These are phyloP conservation scores for Nakazawaea ernobii DNA, from an alignment of 805 yeast genomes.

Conservation along the genomic window DNA sequence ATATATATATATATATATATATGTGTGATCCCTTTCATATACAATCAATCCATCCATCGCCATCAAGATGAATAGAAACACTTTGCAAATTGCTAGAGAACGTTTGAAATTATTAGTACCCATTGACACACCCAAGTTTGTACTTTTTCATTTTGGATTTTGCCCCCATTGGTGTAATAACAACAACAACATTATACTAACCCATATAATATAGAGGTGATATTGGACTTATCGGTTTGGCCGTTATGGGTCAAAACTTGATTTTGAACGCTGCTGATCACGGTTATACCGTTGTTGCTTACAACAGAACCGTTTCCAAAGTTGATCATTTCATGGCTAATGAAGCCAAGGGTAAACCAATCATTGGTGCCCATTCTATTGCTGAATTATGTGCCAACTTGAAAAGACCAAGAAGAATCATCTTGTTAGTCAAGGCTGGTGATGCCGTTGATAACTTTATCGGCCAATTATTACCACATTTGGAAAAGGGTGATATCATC, in stretches of 20 bases:
- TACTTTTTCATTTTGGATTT: too few relatives aligned
- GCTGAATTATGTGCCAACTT: slow-evolving; percentile 82
- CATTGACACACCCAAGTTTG: slow-evolving; percentile 2
- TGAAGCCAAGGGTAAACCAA: slow-evolving; percentile 97
- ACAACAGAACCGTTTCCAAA: slow-evolving; percentile 94
- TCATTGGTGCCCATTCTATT: slow-evolving; percentile 91
- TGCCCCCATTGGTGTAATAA: background rate
- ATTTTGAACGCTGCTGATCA: slow-evolving; percentile 97
- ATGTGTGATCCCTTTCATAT: too few relatives aligned
- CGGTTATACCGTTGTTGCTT: slow-evolving; percentile 96
- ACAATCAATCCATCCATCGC: too few relatives aligned
- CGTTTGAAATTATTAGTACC: slow-evolving; percentile 5
- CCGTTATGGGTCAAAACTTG: slow-evolving; percentile 99
- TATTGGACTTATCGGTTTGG: slow-evolving; percentile 98
- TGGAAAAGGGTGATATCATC: slow-evolving; percentile 96
- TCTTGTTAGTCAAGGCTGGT: slow-evolving; percentile 95
- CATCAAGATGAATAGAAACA: too few relatives aligned
- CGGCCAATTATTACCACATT: slow-evolving; percentile 78
- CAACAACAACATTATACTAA: slow-evolving; percentile 4
- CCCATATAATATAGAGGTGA: slow-evolving; percentile 59
- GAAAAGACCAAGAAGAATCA: slow-evolving; percentile 96
- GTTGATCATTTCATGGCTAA: slow-evolving; percentile 90
- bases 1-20: too few relatives aligned
- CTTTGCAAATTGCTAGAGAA: background rate
- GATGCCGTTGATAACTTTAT: slow-evolving; percentile 89